phyloP scores from a whole-genome alignment of 768 basidiomycete genomes.

The Tylopilus vinaceipallidus region DNA sequence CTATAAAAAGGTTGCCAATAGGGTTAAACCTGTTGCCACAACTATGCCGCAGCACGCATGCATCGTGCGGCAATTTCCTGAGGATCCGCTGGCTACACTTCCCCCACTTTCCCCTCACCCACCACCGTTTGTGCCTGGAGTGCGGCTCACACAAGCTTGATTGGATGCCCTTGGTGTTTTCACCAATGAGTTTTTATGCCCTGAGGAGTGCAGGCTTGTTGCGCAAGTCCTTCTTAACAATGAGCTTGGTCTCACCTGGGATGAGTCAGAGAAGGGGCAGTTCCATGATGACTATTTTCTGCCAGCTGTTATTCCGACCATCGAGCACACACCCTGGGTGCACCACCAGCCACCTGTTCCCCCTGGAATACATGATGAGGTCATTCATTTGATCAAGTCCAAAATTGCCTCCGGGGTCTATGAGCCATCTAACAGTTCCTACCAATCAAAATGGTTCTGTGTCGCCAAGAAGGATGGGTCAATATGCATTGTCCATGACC shows the following conservation, averaged over 20 bases:
- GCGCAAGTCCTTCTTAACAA: constrained; percentile 30
- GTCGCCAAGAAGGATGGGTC: constrained; percentile 31
- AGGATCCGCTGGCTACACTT: constrained; percentile 34
- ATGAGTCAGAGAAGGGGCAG: constrained; percentile 34
- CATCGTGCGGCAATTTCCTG: constrained; percentile 22
- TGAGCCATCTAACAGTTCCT: constrained; percentile 38
- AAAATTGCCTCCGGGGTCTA: constrained; percentile 40
- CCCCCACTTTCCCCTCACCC: constrained; percentile 2
- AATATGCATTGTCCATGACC: constrained; percentile 21
- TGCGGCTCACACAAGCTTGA: background rate
- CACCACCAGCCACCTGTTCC: constrained; percentile 30
- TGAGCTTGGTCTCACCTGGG: constrained; percentile 39
- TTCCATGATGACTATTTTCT: constrained; percentile 36
- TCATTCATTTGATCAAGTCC: constrained; percentile 27
- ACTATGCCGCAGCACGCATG: constrained; percentile 32
- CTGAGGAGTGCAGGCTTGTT: constrained; percentile 1
- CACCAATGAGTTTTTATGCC: background rate
- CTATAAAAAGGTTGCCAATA: constrained; percentile 35
- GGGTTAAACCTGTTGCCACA: constrained; percentile 31
- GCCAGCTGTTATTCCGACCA: constrained; percentile 31
- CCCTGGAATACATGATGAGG: constrained; percentile 24
- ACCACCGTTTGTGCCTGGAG: background rate
- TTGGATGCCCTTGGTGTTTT: background rate
- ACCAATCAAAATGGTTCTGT: constrained; percentile 40
- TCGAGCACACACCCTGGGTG: constrained; percentile 37